These are phyloP conservation scores for Pichia sp. DNA, from an alignment of 1,139 yeast species.

Conservation along the genomic window DNA sequence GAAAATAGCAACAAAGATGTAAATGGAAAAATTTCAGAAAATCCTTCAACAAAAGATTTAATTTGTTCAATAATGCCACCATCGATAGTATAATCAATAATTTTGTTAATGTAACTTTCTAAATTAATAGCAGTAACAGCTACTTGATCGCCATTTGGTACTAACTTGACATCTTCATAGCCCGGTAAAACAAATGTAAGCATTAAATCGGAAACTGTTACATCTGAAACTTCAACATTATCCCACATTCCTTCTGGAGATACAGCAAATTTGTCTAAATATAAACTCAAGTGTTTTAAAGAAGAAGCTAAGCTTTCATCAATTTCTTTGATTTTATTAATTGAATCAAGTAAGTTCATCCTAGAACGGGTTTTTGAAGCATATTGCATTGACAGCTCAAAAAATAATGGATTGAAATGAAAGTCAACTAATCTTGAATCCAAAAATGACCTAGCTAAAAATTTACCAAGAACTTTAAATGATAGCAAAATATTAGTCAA, in stretches of 20 bases:
- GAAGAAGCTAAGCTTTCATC: constrained; percentile 63
- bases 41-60: constrained; percentile 70
- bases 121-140: constrained; percentile 50
- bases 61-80: constrained; percentile 63
- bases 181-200: constrained; percentile 78
- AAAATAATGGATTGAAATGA: constrained; percentile 65
- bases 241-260: constrained; percentile 22
- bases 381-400: constrained; percentile 38
- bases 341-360: constrained; percentile 10
- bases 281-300: constrained; percentile 43
- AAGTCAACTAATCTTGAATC: constrained; percentile 86
- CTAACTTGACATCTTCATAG: constrained; percentile 52
- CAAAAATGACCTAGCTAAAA: constrained; percentile 77
- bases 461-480: constrained; percentile 69
- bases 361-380: neutral
- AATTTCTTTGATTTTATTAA: constrained; percentile 43
- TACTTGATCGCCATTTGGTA: constrained; percentile 44
- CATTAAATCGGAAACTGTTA: constrained; percentile 46
- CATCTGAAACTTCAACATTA: constrained; percentile 35
- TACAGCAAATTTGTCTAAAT: constrained; percentile 32
- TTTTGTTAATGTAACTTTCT: constrained; percentile 48
- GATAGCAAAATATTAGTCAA: constrained; percentile 40
- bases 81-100: constrained; percentile 57
- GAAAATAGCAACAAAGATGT: constrained; percentile 65
- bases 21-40: constrained; percentile 78